Base-by-base conservation (phyloP, 306 rosid species). In the Crotalaria pallida region DNA sequence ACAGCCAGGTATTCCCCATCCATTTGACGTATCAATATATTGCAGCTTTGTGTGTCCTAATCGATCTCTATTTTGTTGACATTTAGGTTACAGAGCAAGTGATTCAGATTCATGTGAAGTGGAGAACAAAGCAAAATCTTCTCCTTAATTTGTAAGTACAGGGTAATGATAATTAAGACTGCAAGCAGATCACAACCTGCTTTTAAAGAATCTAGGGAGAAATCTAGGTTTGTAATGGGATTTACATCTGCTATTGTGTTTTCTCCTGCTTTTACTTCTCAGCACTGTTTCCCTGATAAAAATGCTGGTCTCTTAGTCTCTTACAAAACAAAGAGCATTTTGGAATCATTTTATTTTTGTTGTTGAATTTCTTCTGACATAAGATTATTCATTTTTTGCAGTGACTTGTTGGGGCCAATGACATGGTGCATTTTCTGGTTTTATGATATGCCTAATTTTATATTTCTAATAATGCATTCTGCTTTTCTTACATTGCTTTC, bases 31-130 rank as follows among this genome's bases (percentile, higher is more conserved):
- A 34, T 53, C 24, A 58, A 11, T 59, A 43, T 27, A 49, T 19
- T 53, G 59, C 16, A 41, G 68, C 65, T 58, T 74, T 76, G 29
- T 34, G 5, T 77, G 36, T 65, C 40, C 40, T 77, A 48, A 56
- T 44, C 67, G 69, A 22, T 59, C 10, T 48, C 6, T 29, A 11
- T 34, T 10, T 77, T 65, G 36, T 83, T 52, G 62, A 57, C 72
- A 21, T 73, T 49, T 75, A 89, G 96, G 92, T 67, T 92, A 92
- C 57, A 73, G 82, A 8, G 96, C 84, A 53, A 92, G 96, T 64
- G 96, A 92, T 62, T 92, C 98, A 0, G 90, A 89, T 69, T 86
- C 96, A 13, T 85, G 84, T 36, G 87, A 86, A 33, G 8, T 1
- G 43, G 76, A 81, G 78, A 69, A 48, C 51, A 74, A 65, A 24